Percentiles rank a stretch among this genome's conserved stretches.
These are phyloP conservation scores for Capsicum baccatum DNA, from an alignment of 257 asterid genomes.

Conservation along the genomic window DNA sequence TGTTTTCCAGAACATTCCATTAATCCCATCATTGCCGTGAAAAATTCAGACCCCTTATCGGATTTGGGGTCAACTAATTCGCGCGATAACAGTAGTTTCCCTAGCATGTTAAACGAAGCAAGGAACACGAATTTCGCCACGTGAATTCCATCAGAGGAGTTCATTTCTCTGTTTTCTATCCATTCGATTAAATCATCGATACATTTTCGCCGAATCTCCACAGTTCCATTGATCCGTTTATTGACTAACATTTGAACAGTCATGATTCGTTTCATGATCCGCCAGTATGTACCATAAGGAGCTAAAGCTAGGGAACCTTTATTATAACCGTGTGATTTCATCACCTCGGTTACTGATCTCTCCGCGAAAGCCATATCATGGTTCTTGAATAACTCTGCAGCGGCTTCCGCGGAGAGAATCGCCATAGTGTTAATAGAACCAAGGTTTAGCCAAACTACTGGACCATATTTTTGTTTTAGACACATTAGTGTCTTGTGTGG, in stretches of 20 bases:
- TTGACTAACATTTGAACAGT: slow-evolving; percentile 52
- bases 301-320: slow-evolving; percentile 44
- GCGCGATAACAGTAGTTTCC: slow-evolving; percentile 53
- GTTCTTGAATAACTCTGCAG: slow-evolving; percentile 27
- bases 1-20: slow-evolving; percentile 53
- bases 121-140: slow-evolving; percentile 50
- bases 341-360: slow-evolving; percentile 46
- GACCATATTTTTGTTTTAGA: slow-evolving; percentile 29
- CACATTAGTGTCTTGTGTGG: slow-evolving; percentile 25
- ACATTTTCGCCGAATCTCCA: slow-evolving; percentile 42
- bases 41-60: slow-evolving; percentile 46
- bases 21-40: slow-evolving; percentile 44
- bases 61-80: slow-evolving; percentile 56
- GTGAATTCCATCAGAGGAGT: slow-evolving; percentile 2
- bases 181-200: slow-evolving; percentile 45
- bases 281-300: slow-evolving; percentile 57
- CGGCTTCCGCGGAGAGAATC: slow-evolving; percentile 23
- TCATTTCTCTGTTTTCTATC: slow-evolving; percentile 33
- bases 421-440: slow-evolving; percentile 31
- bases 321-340: slow-evolving; percentile 49
- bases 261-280: slow-evolving; percentile 51
- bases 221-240: slow-evolving; percentile 49
- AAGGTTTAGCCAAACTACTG: slow-evolving; percentile 29
- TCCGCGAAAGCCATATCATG: slow-evolving; percentile 55
- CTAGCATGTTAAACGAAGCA: slow-evolving; percentile 57